Percentiles rank a stretch among this genome's conserved stretches.
Conservation (phyloP, 306 rosid species). For the Potentilla sterilis region DNA sequence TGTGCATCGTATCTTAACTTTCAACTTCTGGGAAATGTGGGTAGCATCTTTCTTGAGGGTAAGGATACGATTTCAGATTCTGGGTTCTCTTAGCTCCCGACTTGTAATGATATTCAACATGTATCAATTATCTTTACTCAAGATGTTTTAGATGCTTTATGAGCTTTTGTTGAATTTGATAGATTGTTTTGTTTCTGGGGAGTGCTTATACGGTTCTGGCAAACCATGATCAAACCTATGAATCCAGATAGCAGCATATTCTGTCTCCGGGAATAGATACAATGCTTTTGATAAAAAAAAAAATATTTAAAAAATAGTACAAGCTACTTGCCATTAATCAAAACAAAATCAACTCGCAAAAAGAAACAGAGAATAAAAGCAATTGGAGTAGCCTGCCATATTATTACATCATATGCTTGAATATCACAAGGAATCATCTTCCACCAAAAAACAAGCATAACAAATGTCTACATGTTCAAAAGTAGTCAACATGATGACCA, state of each 20-base stretch:
- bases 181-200: slow-evolving; percentile 10
- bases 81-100: not conserved
- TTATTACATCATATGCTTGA: slow-evolving; percentile 17
- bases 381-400: not conserved
- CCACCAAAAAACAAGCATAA: slow-evolving; percentile 20
- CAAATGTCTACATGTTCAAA: slow-evolving; percentile 10
- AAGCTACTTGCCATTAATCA: not conserved
- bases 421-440: not conserved
- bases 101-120: not conserved
- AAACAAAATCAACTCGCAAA: not conserved
- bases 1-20: not conserved
- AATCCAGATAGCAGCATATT: not conserved
- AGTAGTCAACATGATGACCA: slow-evolving; percentile 7
- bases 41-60: not conserved
- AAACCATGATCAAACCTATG: not conserved
- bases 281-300: too few species aligned
- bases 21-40: not conserved
- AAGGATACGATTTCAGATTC: not conserved
- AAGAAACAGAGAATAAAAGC: not conserved
- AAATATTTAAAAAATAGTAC: too few species aligned
- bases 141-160: not conserved
- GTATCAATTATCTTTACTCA: not conserved
- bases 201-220: not conserved
- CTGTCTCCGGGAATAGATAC: not conserved
- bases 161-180: not conserved